These are phyloP conservation scores for Cladosporium velox DNA, from an alignment of 2,329 filamentous ascomycete genomes.

Conservation along the genomic window DNA sequence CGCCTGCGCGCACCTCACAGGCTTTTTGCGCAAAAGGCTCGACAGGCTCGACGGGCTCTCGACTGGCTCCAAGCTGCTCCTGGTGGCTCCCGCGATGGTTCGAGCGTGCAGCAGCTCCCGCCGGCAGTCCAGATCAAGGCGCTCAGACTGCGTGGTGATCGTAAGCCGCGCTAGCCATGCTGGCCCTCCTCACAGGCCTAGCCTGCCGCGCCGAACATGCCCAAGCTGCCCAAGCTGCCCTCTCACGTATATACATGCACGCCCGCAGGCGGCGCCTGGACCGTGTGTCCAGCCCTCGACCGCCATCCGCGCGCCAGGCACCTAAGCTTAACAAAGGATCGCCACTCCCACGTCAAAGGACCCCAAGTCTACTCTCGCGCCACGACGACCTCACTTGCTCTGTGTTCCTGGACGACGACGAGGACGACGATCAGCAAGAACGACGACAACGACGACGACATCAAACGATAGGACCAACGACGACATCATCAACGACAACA, in stretches of 20 bases:
- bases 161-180: slow-evolving; percentile 30
- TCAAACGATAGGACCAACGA: neutral
- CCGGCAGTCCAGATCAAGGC: slow-evolving; percentile 33
- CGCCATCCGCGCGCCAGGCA: slow-evolving; percentile 50
- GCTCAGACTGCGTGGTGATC: slow-evolving; percentile 29
- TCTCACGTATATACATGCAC: slow-evolving; percentile 28
- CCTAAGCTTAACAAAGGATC: slow-evolving; percentile 56
- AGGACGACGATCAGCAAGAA: neutral
- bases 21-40: neutral
- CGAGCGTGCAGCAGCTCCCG: slow-evolving; percentile 25
- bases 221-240: slow-evolving; percentile 9
- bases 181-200: slow-evolving; percentile 19
- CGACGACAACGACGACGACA: slow-evolving; percentile 6
- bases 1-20: slow-evolving; percentile 8
- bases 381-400: slow-evolving; percentile 31
- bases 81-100: slow-evolving; percentile 18
- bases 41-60: neutral
- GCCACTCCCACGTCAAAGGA: slow-evolving; percentile 43
- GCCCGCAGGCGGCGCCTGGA: slow-evolving; percentile 35
- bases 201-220: slow-evolving; percentile 20
- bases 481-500: neutral
- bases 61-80: neutral
- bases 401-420: neutral
- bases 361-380: slow-evolving; percentile 19
- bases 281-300: slow-evolving; percentile 49